A percentile compares a stretch with the other conserved stretches of the same genome.
phyloP scores from a whole-genome alignment of 2,329 filamentous ascomycete species.

The Penicillium freii region DNA sequence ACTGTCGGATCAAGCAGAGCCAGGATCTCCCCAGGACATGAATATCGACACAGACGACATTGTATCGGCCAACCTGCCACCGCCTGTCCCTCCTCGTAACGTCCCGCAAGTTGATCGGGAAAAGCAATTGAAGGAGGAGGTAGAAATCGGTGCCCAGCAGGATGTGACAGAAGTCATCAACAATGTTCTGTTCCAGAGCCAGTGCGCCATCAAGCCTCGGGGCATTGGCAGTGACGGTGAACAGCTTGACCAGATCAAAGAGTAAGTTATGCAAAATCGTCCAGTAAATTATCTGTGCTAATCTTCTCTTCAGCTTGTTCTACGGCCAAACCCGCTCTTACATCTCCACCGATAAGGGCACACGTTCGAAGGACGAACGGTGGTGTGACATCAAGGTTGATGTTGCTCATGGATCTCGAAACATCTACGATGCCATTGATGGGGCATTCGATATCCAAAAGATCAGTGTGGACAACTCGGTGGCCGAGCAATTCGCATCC shows the following conservation, averaged over 20 bases:
- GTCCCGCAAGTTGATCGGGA: constrained; percentile 33
- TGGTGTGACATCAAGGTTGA: constrained; percentile 65
- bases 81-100: constrained; percentile 59
- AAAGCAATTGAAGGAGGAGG: constrained; percentile 47
- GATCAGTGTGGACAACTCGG: constrained; percentile 63
- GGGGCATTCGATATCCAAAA: constrained; percentile 79
- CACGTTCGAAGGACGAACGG: constrained; percentile 54
- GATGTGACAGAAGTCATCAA: constrained; percentile 96
- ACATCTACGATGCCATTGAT: constrained; percentile 81
- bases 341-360: constrained; percentile 46
- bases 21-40: constrained; percentile 23
- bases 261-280: constrained; percentile 42
- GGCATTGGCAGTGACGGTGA: constrained; percentile 66
- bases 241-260: constrained; percentile 76
- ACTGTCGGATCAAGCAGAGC: constrained; percentile 17
- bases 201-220: constrained; percentile 77
- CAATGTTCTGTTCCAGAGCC: constrained; percentile 85
- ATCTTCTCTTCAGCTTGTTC: constrained; percentile 44
- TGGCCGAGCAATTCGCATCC: constrained; percentile 64
- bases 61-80: constrained; percentile 42
- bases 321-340: constrained; percentile 49
- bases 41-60: constrained; percentile 10
- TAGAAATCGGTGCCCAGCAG: constrained; percentile 71
- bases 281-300: constrained; percentile 3
- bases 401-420: constrained; percentile 57